These are phyloP conservation scores for Gracilariopsis chorda DNA, from an alignment of 23 red algal species.

Conservation along the genomic window DNA sequence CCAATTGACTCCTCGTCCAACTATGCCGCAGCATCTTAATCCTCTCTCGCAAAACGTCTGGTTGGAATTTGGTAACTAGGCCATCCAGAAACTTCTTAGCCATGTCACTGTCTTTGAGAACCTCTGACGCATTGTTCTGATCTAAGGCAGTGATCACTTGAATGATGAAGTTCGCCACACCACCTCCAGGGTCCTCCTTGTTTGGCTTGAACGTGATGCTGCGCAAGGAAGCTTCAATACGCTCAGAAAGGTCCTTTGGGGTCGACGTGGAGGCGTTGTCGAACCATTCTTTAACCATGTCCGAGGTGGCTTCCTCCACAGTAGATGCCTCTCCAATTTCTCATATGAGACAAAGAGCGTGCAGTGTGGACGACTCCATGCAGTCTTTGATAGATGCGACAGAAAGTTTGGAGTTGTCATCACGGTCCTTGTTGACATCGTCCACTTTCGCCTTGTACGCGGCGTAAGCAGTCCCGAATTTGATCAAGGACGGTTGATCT, in stretches of 20 bases:
- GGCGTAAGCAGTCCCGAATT: background rate
- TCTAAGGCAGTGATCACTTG: background rate
- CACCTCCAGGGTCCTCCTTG: background rate
- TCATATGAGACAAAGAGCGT: background rate
- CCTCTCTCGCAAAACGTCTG: background rate
- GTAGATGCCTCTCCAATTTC: background rate
- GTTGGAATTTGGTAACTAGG: background rate
- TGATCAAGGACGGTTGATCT: slow-evolving; percentile 13
- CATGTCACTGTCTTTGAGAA: background rate
- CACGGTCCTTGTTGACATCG: slow-evolving; percentile 2
- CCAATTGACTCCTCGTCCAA: background rate
- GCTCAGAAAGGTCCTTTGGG: background rate
- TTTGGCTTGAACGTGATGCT: background rate
- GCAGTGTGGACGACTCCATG: background rate
- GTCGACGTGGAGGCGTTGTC: background rate
- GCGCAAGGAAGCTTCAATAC: background rate
- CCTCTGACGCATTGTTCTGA: background rate
- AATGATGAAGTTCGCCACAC: background rate
- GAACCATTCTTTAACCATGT: background rate
- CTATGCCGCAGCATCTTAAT: background rate
- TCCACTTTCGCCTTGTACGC: background rate
- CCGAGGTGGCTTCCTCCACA: background rate
- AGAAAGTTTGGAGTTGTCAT: background rate
- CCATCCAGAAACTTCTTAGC: background rate
- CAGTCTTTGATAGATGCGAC: background rate